Evolutionary conservation across 495 filamentous ascomycete genomes (phyloP).

Genomic region (Aspergillus funiculosus): DNA sequence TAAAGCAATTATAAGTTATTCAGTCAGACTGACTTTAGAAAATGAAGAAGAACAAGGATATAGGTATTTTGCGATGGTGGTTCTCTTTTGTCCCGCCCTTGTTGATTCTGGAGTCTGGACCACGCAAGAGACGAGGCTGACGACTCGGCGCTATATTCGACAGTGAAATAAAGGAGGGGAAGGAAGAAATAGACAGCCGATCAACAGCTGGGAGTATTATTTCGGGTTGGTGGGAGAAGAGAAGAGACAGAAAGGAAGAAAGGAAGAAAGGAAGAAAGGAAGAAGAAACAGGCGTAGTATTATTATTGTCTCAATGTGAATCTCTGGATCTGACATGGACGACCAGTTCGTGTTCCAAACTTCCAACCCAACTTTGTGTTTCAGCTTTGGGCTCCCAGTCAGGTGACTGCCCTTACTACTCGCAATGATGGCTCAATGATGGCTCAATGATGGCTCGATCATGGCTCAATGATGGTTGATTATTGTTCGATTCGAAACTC

Average conservation of each 20-base stretch:
- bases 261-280: neutral
- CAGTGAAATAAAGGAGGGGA: neutral
- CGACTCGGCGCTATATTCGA: conserved; percentile 5
- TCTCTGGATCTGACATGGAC: neutral
- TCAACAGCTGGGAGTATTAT: conserved; percentile 3
- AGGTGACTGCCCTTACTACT: neutral
- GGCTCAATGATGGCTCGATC: too few species aligned
- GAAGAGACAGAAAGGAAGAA: neutral
- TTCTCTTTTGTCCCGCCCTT: conserved; percentile 1
- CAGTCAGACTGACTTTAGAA: neutral
- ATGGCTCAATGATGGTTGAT: too few species aligned
- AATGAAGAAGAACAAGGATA: neutral
- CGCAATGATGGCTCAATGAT: too few species aligned
- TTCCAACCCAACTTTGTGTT: conserved; percentile 2
- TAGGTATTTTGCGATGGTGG: neutral
- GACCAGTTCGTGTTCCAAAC: neutral
- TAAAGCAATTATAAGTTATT: neutral
- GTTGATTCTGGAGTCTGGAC: conserved; percentile 7
- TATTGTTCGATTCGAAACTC: neutral
- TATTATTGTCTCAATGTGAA: too few species aligned
- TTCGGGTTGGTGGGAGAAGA: neutral
- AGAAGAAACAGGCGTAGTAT: neutral
- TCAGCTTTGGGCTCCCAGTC: neutral
- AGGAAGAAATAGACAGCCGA: neutral
- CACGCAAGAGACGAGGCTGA: conserved; percentile 7